phyloP scores from a whole-genome alignment of 345 rosid genomes.

The Gossypium australe region DNA sequence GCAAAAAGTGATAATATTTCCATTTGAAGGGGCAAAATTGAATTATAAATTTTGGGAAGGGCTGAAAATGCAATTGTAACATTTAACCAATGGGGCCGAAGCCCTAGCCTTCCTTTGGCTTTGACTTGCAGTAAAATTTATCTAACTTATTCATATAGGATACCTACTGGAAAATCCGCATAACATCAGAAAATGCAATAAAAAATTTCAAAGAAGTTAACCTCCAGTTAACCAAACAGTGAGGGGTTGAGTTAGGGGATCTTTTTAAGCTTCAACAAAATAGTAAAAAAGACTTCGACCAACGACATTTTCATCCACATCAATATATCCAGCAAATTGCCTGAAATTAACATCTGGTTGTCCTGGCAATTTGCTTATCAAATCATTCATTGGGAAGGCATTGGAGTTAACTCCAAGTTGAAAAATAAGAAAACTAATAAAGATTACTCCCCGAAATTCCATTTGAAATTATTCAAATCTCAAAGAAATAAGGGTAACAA shows the following conservation, averaged over 20 bases:
- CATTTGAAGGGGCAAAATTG: too few species aligned
- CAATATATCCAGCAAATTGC: neutral
- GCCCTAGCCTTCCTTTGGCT: too few species aligned
- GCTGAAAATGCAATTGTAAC: too few species aligned
- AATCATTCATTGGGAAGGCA: neutral
- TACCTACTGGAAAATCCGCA: too few species aligned
- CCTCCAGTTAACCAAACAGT: slow-evolving; percentile 1
- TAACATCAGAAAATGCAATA: neutral
- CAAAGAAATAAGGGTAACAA: too few species aligned
- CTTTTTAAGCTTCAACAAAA: neutral
- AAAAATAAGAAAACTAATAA: neutral
- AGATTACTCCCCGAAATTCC: neutral
- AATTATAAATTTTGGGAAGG: too few species aligned
- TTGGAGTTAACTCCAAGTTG: neutral
- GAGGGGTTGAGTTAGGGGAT: neutral
- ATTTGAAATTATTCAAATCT: neutral
- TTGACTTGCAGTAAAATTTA: too few species aligned
- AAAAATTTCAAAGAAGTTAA: neutral
- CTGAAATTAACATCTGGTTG: neutral
- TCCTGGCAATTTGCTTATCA: neutral
- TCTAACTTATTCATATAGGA: too few species aligned
- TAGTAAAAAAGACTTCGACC: neutral
- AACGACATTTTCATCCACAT: neutral
- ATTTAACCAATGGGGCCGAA: too few species aligned
- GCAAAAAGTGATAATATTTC: too few species aligned